phyloP scores from a whole-genome alignment of 805 yeast species.

The Metschnikowia chrysomelidarum region DNA sequence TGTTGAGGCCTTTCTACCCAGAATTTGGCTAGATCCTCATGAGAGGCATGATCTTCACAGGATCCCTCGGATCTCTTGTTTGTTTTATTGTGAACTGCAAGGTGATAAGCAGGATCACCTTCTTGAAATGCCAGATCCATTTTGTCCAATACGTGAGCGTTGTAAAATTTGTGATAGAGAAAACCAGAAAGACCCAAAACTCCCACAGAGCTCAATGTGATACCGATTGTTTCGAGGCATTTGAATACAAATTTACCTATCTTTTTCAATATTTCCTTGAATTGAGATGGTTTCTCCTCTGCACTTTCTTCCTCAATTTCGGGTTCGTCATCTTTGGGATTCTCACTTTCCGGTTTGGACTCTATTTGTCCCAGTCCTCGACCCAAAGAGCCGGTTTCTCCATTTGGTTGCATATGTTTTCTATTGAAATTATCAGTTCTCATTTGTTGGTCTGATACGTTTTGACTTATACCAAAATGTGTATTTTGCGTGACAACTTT shows the following conservation, averaged over 20 bases:
- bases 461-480: constrained; percentile 5
- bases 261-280: constrained; percentile 21
- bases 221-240: constrained; percentile 64
- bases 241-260: constrained; percentile 34
- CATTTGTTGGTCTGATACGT: neutral
- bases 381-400: too few relatives aligned
- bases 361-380: constrained; percentile 5
- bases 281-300: constrained; percentile 14
- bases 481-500: constrained; percentile 4
- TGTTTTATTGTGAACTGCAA: constrained; percentile 51
- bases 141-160: constrained; percentile 56
- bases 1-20: constrained; percentile 80
- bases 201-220: constrained; percentile 65
- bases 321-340: constrained; percentile 10
- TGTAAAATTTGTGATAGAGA: constrained; percentile 64
- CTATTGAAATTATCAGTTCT: constrained; percentile 2
- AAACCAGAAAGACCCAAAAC: constrained; percentile 72
- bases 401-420: constrained; percentile 6
- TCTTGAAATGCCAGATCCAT: constrained; percentile 64
- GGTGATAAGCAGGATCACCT: constrained; percentile 63
- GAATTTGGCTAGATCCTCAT: constrained; percentile 27
- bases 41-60: constrained; percentile 15
- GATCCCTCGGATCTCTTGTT: constrained; percentile 24
- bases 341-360: constrained; percentile 21
- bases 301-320: constrained; percentile 12